Base-by-base conservation (phyloP, 2,329 filamentous ascomycete genomes). In the Rutstroemia sydowiana region DNA sequence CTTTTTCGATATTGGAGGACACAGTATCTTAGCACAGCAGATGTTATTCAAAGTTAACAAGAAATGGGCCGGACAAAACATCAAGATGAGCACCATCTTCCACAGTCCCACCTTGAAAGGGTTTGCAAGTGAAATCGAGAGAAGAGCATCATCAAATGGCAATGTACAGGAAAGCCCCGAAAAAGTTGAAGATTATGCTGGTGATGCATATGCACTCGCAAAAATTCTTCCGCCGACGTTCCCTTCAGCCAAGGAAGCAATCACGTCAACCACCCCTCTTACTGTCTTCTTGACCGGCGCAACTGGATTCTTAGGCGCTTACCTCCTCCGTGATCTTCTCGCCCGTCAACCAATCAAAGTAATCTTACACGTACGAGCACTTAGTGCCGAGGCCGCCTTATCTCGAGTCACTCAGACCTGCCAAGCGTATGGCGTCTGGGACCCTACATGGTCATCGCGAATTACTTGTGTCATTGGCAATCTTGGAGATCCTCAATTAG, bases 231-330 rank as follows among this genome's bases (percentile, higher is more conserved):
- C 66, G n/a, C 55, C 63, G 20, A 69, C 64, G 53, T 74, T 68
- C 48, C 69, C 68, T 56, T 62, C 63, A 1, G 65, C 65, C 5
- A 59, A 66, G 43, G 43, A 62, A 21, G 53, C 59, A n/a, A 61
- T 67, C 23, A 55, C 58, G 3, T 41, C 63, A 13, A 58, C 66
- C 11, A 60, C 68, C 56, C 55, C 68, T 52, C 53, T 73, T 31
- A 89, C 84, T 0, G 75, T 93, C 10, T 87, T 96, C 68, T 71
- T 96, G 5, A 96, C 91, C 2, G 90, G 92, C 40, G 89, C 88
- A 3, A 96, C 91, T 5, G 91, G 91, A 2, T 96, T 96, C 73
- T 70, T 96, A 18, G 91, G 91, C 26, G 79, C 87, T 0, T 95
- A 90, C 63, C 73, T 96, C 10, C 72, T 95, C 30, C 78, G 78